Conservation (phyloP, 345 rosid species). For the Carallia pectinifolia region DNA sequence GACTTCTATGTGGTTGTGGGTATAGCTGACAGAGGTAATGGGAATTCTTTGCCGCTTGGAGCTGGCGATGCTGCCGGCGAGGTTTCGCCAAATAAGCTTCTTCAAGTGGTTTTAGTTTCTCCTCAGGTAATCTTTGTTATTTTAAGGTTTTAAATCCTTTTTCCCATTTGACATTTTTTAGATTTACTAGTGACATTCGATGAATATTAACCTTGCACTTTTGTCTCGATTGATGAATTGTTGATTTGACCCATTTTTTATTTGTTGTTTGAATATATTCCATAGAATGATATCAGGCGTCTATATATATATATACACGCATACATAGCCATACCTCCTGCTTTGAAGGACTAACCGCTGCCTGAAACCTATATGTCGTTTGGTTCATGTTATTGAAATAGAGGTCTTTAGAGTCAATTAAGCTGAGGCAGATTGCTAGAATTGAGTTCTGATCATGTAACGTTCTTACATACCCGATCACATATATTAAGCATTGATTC, state of each 20-base stretch:
- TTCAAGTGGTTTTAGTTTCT: constrained; percentile 90
- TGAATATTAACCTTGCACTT: too few species aligned
- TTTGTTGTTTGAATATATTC: too few species aligned
- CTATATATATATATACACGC: too few species aligned
- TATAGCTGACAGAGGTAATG: constrained; percentile 45
- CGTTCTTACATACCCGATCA: too few species aligned
- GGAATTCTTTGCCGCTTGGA: constrained; percentile 41
- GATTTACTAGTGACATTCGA: background rate
- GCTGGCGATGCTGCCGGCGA: constrained; percentile 40
- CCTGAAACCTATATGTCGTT: background rate
- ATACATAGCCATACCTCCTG: background rate
- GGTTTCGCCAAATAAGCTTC: constrained; percentile 49
- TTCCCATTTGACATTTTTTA: background rate
- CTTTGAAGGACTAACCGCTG: background rate
- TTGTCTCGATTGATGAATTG: too few species aligned
- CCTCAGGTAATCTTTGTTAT: constrained; percentile 57
- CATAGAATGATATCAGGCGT: too few species aligned
- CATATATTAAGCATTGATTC: too few species aligned
- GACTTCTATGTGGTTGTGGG: constrained; percentile 8
- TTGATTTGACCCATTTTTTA: too few species aligned
- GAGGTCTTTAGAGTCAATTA: constrained; percentile 1
- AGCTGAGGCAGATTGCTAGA: background rate
- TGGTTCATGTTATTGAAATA: background rate
- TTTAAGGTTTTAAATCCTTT: background rate
- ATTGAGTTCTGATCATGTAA: too few species aligned